Evolutionary conservation across 495 filamentous ascomycete species (phyloP), one percentile per base, ranked within the genome.

Genomic region (Penicillium psychrofluorescens): DNA sequence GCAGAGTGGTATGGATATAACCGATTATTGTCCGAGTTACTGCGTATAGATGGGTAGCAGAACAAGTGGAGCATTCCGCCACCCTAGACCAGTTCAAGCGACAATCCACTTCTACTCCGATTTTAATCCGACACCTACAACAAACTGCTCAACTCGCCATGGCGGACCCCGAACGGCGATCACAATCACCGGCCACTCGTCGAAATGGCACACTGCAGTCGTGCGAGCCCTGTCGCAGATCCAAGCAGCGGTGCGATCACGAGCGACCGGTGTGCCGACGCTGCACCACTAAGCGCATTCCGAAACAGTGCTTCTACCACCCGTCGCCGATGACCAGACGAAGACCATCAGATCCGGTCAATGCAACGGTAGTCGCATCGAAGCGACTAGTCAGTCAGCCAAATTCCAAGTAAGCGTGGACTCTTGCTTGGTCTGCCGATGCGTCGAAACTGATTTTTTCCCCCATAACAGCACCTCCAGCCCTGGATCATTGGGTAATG

Each of bases 181-280:
- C 59, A 7, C 48, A 32, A 11, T 45, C 54, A 14, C 59, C 58
- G 7, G 62, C 56, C 11, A 61, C 63, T 9, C 62, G 64, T 31
- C 66, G 69, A 29, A 77, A 76, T 58, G 71, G 74, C 8, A 62
- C 69, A 12, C 54, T 66, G 16, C 67, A 70, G 44, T 74, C 72
- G 1, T 78, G 74, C 41, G 70, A 78, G 56, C 71, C 74, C 11
- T 78, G 74, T 48, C 66, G 74, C 15, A 73, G 71, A 44, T 67
- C 71, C 13, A 76, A 78, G 44, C 57, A 76, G 33, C 64, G 64
- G 40, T 77, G 72, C 51, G 71, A 74, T 35, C 72, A 76, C 44
- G 55, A 55, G 11, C 47, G 64, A 22, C 74, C 55, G 8, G 58
- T 54, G 10, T 71, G 62, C 47, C 63, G 60, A 35, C 53, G 52